These are phyloP conservation scores for Remersonia thermophila DNA, from an alignment of 2,329 filamentous ascomycete genomes.

Conservation along the genomic window DNA sequence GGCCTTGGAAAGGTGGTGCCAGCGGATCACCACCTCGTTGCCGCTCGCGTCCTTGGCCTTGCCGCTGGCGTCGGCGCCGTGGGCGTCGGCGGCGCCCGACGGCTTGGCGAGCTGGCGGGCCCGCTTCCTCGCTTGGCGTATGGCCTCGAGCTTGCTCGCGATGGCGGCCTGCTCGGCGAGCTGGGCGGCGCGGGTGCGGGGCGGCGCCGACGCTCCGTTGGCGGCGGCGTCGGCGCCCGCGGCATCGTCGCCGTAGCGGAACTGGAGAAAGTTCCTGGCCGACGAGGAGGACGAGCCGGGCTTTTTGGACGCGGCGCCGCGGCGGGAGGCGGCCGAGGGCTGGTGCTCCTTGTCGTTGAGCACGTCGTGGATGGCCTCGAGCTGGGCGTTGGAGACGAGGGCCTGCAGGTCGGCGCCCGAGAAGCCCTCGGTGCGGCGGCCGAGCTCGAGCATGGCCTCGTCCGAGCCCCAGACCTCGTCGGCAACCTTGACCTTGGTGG, in stretches of 20 bases:
- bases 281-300: constrained; percentile 16
- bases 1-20: constrained; percentile 71
- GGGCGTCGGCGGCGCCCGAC: constrained; percentile 13
- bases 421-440: constrained; percentile 71
- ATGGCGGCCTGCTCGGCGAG: constrained; percentile 71
- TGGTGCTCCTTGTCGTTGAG: constrained; percentile 46
- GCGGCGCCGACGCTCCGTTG: constrained; percentile 32
- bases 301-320: constrained; percentile 26
- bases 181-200: constrained; percentile 36
- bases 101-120: constrained; percentile 34
- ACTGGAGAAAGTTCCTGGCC: constrained; percentile 59
- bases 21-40: constrained; percentile 64
- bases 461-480: constrained; percentile 48
- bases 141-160: constrained; percentile 65
- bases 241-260: constrained; percentile 60
- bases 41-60: neutral
- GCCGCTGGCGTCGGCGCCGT: constrained; percentile 16
- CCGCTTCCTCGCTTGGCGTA: constrained; percentile 59
- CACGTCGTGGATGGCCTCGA: constrained; percentile 93
- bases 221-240: constrained; percentile 28
- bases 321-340: constrained; percentile 17
- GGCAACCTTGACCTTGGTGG: constrained; percentile 63
- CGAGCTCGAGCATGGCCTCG: constrained; percentile 57
- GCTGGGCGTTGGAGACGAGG: constrained; percentile 87
- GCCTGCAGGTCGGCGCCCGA: constrained; percentile 92